Base-by-base conservation (phyloP, 345 rosid species). In the Gossypium australe region DNA sequence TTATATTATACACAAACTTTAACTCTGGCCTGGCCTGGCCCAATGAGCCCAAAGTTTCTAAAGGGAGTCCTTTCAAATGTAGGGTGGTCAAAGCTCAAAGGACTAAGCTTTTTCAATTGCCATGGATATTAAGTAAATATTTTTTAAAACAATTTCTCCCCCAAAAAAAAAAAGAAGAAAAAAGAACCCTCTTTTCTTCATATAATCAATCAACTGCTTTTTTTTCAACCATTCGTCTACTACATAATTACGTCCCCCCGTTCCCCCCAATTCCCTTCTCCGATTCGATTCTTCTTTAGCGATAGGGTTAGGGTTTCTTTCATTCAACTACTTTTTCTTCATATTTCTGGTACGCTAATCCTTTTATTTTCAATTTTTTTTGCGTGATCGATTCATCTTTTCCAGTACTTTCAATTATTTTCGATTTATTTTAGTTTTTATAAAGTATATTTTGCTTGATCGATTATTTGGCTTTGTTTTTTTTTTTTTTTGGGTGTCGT, bases 281-380 rank as follows among this genome's bases (percentile, higher is more conserved):
- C 57, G 56, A 47, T 20, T 11, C 51, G 24, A 45, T 14, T 45
- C 55, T 45, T 44, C 71, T 67, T 16, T 4, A 11, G 52, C 34
- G n/a, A 59, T 12, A 59, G 67, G 75, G 16, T 72, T 59, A 72
- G 75, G 66, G 67, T 72, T 72, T 72, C 41, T 57, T 20, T 72
- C 2, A 7, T 8, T 59, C 17, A 45, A 14, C 25, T 49, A 3
- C 59, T 27, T 7, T 58, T 24, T 52, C 22, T 14, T 72, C 38
- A 11, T 9, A 44, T 72, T 24, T 24, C 44, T 9, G 65, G 65
- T 59, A 57, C 9, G 66, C 18, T 58, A 4, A 43, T 47, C 49
- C 12, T 63, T 10, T 71, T 17, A 18, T 20, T 45, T 71, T 57
- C 34, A 12, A 7, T 27, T 24, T 24, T 10, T 9, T 11, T 5